Conservation (phyloP, 257 asterid species). For the Nicotiana benthamiana region DNA sequence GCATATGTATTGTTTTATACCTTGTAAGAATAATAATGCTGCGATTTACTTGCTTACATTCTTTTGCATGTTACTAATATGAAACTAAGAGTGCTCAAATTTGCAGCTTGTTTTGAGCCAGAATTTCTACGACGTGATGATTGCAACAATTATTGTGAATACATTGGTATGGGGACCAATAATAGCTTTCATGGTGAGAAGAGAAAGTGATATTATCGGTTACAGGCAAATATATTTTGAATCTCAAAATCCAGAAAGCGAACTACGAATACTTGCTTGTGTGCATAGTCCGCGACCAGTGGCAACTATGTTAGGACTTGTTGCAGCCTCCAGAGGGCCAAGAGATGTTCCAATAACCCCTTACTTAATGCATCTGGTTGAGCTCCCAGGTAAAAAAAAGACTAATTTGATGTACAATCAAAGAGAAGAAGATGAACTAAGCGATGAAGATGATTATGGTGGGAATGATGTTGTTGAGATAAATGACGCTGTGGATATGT, state of each 20-base stretch:
- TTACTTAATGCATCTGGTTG: slow-evolving; percentile 80
- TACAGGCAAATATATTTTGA: slow-evolving; percentile 63
- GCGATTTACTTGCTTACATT: background rate
- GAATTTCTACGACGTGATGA: slow-evolving; percentile 63
- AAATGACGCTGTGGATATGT: slow-evolving; percentile 83
- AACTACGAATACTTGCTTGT: slow-evolving; percentile 66
- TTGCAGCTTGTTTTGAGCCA: slow-evolving; percentile 59
- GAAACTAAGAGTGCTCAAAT: background rate
- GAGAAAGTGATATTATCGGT: slow-evolving; percentile 63
- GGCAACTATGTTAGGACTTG: slow-evolving; percentile 67
- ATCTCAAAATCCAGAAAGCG: slow-evolving; percentile 60
- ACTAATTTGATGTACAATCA: slow-evolving; percentile 65
- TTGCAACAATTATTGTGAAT: slow-evolving; percentile 62
- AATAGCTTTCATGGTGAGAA: slow-evolving; percentile 67
- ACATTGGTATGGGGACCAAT: slow-evolving; percentile 87
- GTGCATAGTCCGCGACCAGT: slow-evolving; percentile 90
- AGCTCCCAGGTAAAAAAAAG: slow-evolving; percentile 72
- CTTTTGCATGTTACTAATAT: background rate
- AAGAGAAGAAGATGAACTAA: slow-evolving; percentile 73
- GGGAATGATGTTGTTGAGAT: slow-evolving; percentile 94
- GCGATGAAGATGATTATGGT: slow-evolving; percentile 89
- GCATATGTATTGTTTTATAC: background rate
- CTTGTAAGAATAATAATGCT: background rate
- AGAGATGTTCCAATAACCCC: slow-evolving; percentile 58
- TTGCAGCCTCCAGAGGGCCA: slow-evolving; percentile 64